Conservation (phyloP, 176 grass and related monocot genomes). For the Raddia guianensis region DNA sequence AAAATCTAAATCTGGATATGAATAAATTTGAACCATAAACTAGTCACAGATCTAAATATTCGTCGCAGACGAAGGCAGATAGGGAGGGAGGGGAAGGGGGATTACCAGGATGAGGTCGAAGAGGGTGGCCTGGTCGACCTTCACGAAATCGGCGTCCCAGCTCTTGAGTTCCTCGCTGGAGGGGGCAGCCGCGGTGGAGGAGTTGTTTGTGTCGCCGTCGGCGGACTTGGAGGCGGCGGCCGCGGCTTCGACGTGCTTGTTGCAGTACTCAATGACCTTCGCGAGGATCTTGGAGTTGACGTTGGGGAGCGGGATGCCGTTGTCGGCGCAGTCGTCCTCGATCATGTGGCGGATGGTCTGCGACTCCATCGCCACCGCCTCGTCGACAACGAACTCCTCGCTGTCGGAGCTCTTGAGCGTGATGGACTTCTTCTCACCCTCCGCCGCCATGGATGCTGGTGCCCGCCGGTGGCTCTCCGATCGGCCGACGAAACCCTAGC, state of each 20-base stretch:
- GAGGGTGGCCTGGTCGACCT: constrained; percentile 69
- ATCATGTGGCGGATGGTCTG: constrained; percentile 59
- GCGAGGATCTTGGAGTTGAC: constrained; percentile 64
- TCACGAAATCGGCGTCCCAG: constrained; percentile 68
- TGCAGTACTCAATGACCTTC: constrained; percentile 82
- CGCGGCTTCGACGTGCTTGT: constrained; percentile 61
- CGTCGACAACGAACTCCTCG: constrained; percentile 49
- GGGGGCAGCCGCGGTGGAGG: neutral
- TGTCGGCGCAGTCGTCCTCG: constrained; percentile 61
- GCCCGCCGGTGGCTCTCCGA: no score
- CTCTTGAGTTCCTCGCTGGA: constrained; percentile 56
- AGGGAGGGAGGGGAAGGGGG: neutral
- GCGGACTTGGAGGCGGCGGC: constrained; percentile 31
- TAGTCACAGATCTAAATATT: constrained; percentile 18
- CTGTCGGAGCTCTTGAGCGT: constrained; percentile 42
- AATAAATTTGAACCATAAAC: neutral
- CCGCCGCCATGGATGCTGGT: constrained; percentile 25
- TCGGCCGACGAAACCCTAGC: constrained; percentile 42
- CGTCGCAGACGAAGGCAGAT: neutral
- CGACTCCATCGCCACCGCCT: constrained; percentile 46
- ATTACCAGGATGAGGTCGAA: constrained; percentile 62
- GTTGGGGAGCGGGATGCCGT: constrained; percentile 62
- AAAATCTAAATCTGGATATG: constrained; percentile 19
- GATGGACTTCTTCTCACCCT: constrained; percentile 44
- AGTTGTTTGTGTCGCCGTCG: constrained; percentile 25